Evolutionary conservation across 148 eudicot species (phyloP).

Genomic region (Rhododendron griersonianum): DNA sequence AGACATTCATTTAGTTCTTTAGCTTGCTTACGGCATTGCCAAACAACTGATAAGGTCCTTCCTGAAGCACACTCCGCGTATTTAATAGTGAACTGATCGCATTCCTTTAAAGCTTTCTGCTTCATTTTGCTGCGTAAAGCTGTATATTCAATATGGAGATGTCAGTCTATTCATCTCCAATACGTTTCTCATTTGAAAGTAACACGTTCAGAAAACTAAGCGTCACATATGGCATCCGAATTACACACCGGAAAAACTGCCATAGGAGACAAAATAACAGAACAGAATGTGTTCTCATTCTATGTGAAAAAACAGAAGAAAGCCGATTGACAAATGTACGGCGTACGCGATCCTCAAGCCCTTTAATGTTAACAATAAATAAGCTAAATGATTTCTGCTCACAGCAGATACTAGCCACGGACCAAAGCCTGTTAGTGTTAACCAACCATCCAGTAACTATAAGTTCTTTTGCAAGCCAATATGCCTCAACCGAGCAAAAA

Average conservation of each 20-base stretch:
- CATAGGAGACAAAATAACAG: not conserved
- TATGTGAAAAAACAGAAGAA: not conserved
- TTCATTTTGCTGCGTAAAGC: conserved; percentile 99
- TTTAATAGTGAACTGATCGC: conserved; percentile 54
- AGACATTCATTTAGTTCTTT: conserved; percentile 82
- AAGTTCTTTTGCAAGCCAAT: not conserved
- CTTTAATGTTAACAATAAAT: not conserved
- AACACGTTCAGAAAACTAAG: not conserved
- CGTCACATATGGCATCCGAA: not conserved
- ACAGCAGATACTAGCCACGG: not conserved
- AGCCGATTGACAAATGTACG: not conserved
- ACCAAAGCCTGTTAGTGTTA: not conserved
- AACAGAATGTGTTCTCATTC: not conserved
- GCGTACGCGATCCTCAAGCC: not conserved
- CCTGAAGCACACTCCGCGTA: conserved; percentile 93
- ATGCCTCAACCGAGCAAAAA: not conserved
- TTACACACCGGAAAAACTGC: not conserved
- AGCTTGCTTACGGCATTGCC: conserved; percentile 85
- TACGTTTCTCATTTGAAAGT: not conserved
- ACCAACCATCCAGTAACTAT: not conserved
- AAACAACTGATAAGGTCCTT: conserved; percentile 81
- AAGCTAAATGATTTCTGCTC: not conserved
- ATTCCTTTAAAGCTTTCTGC: conserved; percentile 81
- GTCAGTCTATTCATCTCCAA: not conserved
- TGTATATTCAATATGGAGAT: conserved; percentile 25